Conservation (phyloP, 805 yeast genomes). For the Metschnikowia lachancei region DNA sequence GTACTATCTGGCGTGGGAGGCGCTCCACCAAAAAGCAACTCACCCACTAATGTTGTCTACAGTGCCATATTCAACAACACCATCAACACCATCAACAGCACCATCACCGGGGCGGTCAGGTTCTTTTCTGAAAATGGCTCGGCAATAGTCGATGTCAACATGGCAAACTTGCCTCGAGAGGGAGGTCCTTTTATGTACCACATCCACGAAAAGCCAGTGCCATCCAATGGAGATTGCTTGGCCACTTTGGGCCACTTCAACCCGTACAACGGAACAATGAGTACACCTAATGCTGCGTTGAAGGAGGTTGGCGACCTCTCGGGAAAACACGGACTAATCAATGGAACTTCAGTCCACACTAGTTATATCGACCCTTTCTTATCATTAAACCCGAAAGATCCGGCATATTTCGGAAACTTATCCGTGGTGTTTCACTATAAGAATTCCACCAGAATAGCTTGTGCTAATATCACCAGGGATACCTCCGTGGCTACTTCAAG, state of each 20-base stretch:
- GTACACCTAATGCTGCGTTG: background rate
- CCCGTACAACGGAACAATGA: background rate
- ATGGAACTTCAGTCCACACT: conserved; percentile 7
- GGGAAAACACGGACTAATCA: background rate
- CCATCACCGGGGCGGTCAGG: background rate
- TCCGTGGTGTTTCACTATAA: no score
- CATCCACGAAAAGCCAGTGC: conserved; percentile 37
- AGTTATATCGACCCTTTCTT: background rate
- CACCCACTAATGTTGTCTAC: background rate
- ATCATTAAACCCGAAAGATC: no score
- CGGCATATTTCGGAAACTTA: no score
- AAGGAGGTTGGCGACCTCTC: background rate
- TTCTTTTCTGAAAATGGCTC: conserved; percentile 25
- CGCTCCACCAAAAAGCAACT: background rate
- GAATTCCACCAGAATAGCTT: no score
- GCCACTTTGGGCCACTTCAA: conserved; percentile 24
- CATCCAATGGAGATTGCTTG: conserved; percentile 29
- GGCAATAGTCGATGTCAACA: conserved; percentile 31
- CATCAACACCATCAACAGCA: no score
- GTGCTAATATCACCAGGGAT: no score
- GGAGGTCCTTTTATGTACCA: conserved; percentile 43
- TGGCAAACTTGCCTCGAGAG: conserved; percentile 29
- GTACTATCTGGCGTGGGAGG: conserved; percentile 21
- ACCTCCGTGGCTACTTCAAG: no score
- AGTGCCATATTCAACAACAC: background rate